phyloP scores from a whole-genome alignment of 2,329 filamentous ascomycete genomes.

The Aschersonia sp. region DNA sequence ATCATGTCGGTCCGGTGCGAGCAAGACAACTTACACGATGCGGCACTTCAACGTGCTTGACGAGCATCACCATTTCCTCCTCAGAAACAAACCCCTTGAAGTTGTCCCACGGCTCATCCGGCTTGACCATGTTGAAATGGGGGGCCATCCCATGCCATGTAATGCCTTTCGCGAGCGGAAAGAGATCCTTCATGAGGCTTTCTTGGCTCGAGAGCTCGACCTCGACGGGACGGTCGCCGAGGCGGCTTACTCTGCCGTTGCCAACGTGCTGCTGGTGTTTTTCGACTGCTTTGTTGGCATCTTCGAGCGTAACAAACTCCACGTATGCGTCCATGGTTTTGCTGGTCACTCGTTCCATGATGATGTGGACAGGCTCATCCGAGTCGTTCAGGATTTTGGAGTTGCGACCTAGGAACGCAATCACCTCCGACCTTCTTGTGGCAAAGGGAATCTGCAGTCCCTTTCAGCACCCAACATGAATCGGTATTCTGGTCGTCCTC shows the following conservation, averaged over 20 bases:
- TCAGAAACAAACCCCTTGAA: slow-evolving; percentile 47
- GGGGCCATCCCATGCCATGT: slow-evolving; percentile 37
- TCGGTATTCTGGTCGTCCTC: too few relatives aligned
- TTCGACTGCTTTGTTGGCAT: slow-evolving; percentile 38
- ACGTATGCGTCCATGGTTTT: slow-evolving; percentile 50
- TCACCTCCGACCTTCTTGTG: slow-evolving; percentile 36
- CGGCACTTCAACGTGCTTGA: slow-evolving; percentile 48
- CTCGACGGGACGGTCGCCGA: slow-evolving; percentile 44
- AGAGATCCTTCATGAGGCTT: slow-evolving; percentile 45
- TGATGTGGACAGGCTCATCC: slow-evolving; percentile 45
- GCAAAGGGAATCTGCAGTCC: slow-evolving; percentile 39
- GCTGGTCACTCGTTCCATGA: slow-evolving; percentile 47
- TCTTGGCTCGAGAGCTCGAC: slow-evolving; percentile 41
- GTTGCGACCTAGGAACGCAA: slow-evolving; percentile 45
- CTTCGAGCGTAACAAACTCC: slow-evolving; percentile 37
- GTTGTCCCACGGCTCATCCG: slow-evolving; percentile 29
- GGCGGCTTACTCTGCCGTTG: slow-evolving; percentile 27
- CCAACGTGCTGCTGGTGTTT: slow-evolving; percentile 25
- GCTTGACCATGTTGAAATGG: slow-evolving; percentile 17
- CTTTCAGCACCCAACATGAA: background rate
- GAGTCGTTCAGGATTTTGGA: slow-evolving; percentile 37
- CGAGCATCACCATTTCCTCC: slow-evolving; percentile 50
- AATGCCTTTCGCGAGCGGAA: slow-evolving; percentile 42
- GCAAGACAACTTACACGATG: slow-evolving; percentile 37
- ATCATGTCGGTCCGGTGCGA: background rate